Percentiles rank a stretch among this genome's conserved stretches.
Conservation (phyloP, 176 grass and related monocot genomes). For the Elymus sibiricus region DNA sequence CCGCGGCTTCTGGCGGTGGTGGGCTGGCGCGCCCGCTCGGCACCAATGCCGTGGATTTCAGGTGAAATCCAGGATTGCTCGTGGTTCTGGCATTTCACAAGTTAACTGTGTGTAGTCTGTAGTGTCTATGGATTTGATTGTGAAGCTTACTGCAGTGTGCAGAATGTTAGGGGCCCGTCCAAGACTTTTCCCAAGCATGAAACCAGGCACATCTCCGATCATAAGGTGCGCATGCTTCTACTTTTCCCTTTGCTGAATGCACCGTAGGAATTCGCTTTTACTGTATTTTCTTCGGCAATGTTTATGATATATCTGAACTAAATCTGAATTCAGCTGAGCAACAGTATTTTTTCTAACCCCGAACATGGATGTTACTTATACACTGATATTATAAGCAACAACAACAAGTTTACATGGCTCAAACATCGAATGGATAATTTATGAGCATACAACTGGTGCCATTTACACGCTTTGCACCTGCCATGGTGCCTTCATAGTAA, state of each 20-base stretch:
- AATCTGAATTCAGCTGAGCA: not conserved
- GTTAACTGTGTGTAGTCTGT: not conserved
- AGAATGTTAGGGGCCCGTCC: conserved; percentile 69
- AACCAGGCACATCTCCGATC: conserved; percentile 76
- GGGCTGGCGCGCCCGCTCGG: conserved; percentile 10
- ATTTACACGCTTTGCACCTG: not conserved
- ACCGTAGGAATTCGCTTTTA: not conserved
- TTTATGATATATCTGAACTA: not conserved
- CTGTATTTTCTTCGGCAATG: not conserved
- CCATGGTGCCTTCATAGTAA: not conserved
- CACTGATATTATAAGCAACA: not conserved
- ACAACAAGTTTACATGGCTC: not conserved
- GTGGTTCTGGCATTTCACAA: not conserved
- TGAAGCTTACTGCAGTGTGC: conserved; percentile 33
- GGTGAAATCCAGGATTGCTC: conserved; percentile 28
- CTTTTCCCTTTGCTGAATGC: not conserved
- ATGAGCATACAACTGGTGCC: not conserved
- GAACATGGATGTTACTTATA: not conserved
- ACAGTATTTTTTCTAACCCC: not conserved
- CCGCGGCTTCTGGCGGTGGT: conserved; percentile 15
- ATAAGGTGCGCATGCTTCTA: conserved; percentile 57
- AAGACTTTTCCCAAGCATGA: conserved; percentile 92
- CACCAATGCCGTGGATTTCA: conserved; percentile 62
- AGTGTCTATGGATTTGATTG: not conserved
- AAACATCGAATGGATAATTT: not conserved